phyloP scores from a whole-genome alignment of 495 filamentous ascomycete species.

The Xylona heveae region DNA sequence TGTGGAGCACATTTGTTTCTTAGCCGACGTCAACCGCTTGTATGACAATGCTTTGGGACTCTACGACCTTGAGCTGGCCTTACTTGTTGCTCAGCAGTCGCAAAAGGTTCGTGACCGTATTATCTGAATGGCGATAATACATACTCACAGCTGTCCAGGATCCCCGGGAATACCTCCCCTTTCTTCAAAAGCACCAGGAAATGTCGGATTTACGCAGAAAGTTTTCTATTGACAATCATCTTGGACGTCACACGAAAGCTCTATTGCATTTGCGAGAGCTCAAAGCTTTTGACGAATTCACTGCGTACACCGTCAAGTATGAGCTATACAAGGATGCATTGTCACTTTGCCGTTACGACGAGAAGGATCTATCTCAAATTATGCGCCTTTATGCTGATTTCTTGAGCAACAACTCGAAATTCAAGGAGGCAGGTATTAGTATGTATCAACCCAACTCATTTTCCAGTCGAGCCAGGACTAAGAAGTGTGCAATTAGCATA shows the following conservation, averaged over 20 bases:
- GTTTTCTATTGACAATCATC: conserved; percentile 75
- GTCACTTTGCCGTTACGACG: conserved; percentile 64
- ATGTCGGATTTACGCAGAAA: conserved; percentile 42
- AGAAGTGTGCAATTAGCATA: conserved; percentile 47
- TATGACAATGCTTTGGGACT: conserved; percentile 80
- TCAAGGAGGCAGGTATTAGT: conserved; percentile 65
- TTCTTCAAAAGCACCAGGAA: conserved; percentile 66
- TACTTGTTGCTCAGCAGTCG: conserved; percentile 84
- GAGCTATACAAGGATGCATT: conserved; percentile 58
- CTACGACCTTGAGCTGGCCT: conserved; percentile 74
- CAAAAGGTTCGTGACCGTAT: conserved; percentile 37
- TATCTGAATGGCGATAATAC: neutral
- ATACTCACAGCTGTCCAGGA: conserved; percentile 25
- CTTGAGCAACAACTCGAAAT: conserved; percentile 48
- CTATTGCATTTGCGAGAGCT: conserved; percentile 49
- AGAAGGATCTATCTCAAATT: conserved; percentile 33
- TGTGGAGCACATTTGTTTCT: conserved; percentile 89
- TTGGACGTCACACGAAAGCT: conserved; percentile 56
- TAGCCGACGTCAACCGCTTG: conserved; percentile 81
- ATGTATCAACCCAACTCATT: too few relatives aligned
- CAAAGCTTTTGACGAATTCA: conserved; percentile 49
- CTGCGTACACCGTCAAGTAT: conserved; percentile 55
- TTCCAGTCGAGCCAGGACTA: too few relatives aligned
- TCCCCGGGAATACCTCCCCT: conserved; percentile 86
- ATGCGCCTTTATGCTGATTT: conserved; percentile 59